Evolutionary conservation across 129 eudicot genomes (phyloP), one percentile per base, ranked within the genome.

Genomic region (Ambrosia trifida): DNA sequence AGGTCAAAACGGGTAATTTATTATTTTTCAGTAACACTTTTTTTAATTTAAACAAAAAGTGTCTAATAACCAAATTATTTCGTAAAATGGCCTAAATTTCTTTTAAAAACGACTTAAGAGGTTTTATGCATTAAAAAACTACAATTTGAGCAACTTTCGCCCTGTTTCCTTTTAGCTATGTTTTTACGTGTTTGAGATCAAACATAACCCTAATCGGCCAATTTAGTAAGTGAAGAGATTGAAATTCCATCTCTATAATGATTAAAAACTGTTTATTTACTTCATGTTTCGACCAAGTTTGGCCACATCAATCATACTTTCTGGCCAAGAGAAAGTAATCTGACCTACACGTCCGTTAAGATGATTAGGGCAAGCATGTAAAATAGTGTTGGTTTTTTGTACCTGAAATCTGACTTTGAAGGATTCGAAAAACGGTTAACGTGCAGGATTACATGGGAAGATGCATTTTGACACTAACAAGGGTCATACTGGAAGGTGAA

Each of bases 401-500:
- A 54, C 9, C 7, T 54, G 61, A 24, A 28, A 57, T 24, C 16
- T 4, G 41, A 41, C 4, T 12, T 8, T 33, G 52, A 49, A 36
- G 8, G 11, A 20, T 74, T 64, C 3, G 3, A 11, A 53, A 47
- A 16, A 53, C 49, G 14, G 44, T 46, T 59, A 31, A 20, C 12
- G 12, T 80, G 78, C 88, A 94, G 97, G 99, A 94, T 66, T 90
- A 82, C 45, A 89, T 94, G 86, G 99, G 99, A 51, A 85, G 91
- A 79, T 94, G 99, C 78, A 88, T 94, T 76, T 46, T 90, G 89
- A 94, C 99, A 62, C 78, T 94, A 53, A 94, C 99, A 20, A 90
- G 96, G 85, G 97, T 94, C 13, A 72, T 94, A 69, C 5, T 89
- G 82, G 97, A 94, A 81, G 97, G 97, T 8, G 97, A 94, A 82